Evolutionary conservation across 73 alveolate genomes (phyloP).

Genomic region (Breviolum minutum): DNA sequence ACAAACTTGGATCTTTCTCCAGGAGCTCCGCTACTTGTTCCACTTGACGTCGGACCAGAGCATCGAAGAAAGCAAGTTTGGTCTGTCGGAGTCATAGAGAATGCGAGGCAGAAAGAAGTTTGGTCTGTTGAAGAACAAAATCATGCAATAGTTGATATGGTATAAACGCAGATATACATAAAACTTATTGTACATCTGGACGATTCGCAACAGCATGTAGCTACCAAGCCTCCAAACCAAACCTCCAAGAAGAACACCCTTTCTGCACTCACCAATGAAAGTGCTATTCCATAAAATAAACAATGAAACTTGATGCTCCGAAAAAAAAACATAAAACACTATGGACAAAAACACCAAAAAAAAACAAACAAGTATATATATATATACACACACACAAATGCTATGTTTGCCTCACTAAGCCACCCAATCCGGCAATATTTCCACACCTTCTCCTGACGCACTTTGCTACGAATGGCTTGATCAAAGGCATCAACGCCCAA

Average conservation of each 20-base stretch:
- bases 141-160: too few species aligned
- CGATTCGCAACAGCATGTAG: too few species aligned
- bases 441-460: constrained; percentile 34
- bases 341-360: background rate
- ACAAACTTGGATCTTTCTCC: background rate
- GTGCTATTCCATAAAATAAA: too few species aligned
- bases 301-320: too few species aligned
- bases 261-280: too few species aligned
- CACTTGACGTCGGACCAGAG: constrained; percentile 29
- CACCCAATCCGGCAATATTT: background rate
- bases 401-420: background rate
- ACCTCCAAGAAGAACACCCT: too few species aligned
- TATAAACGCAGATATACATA: too few species aligned
- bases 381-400: background rate
- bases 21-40: background rate
- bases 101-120: background rate
- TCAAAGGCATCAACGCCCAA: constrained; percentile 51
- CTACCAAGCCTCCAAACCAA: too few species aligned
- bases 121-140: too few species aligned
- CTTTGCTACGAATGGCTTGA: background rate
- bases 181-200: too few species aligned
- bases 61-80: constrained; percentile 27
- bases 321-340: too few species aligned
- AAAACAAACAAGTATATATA: background rate
- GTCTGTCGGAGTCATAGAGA: background rate